Evolutionary conservation across 805 yeast species (phyloP).

Genomic region (Cyberlindnera nakhonratchasimensis): DNA sequence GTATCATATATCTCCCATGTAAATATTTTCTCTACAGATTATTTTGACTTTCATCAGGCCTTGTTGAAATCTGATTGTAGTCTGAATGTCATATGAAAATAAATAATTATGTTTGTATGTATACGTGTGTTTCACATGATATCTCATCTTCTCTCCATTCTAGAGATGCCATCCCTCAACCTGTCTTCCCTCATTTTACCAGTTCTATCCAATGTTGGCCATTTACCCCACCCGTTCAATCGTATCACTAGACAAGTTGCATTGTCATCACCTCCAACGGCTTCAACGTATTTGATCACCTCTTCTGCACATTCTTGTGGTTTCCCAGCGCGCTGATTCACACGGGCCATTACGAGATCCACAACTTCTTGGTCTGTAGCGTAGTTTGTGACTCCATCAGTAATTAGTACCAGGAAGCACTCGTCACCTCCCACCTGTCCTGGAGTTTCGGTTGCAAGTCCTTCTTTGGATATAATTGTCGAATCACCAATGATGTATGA

Average conservation of each 20-base stretch:
- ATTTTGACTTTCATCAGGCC: background rate
- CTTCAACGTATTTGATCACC: conserved; percentile 77
- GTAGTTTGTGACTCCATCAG: conserved; percentile 84
- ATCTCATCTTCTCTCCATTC: conserved; percentile 21
- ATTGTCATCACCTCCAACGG: conserved; percentile 89
- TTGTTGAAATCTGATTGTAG: background rate
- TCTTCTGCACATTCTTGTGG: conserved; percentile 87
- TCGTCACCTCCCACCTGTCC: conserved; percentile 70
- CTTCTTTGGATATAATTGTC: conserved; percentile 31
- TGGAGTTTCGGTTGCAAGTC: conserved; percentile 23
- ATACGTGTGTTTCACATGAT: background rate
- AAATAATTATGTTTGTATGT: background rate
- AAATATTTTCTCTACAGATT: background rate
- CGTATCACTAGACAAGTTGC: conserved; percentile 87
- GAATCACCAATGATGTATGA: conserved; percentile 68
- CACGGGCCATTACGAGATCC: conserved; percentile 74
- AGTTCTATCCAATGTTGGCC: conserved; percentile 84
- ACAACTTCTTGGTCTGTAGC: conserved; percentile 88
- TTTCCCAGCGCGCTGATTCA: conserved; percentile 44
- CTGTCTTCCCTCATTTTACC: conserved; percentile 77
- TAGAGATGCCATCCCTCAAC: conserved; percentile 40
- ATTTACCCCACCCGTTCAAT: conserved; percentile 88
- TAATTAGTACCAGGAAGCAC: conserved; percentile 73
- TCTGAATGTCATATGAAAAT: background rate
- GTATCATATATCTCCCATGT: background rate